Base-by-base conservation (phyloP, 2,329 filamentous ascomycete species). In the Neophaeococcomyces aloes region DNA sequence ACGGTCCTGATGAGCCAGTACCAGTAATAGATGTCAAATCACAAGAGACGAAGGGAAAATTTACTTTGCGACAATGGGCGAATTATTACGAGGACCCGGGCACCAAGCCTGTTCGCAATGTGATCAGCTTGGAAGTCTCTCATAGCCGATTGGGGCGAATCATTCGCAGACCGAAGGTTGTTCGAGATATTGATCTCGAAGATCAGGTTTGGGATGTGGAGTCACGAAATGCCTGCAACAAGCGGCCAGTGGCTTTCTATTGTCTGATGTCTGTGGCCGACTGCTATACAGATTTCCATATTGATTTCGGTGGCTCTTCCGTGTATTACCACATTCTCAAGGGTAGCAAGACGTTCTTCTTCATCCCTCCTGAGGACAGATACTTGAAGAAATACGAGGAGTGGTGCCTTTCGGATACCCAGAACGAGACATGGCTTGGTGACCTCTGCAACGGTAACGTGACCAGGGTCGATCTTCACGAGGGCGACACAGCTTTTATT, bases 221-320 rank as follows among this genome's bases (percentile, higher is more conserved):
- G 36, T 44, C 47, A 3, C 59, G 69, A 54, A 72, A 74, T 37
- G 69, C 72, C 49, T 69, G 70, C 23, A 70, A 77, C 42, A 76
- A 70, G 44, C 76, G 78, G 5, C 75, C 77, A 46, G 79, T 83
- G 6, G 77, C 81, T 47, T 81, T 79, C 55, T 81, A 81, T 62
- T 79, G 76, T 56, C 63, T 83, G 29, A 83, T 83, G 79, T 82
- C 79, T 4, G 78, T 81, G 17, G 76, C 77, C 10, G 78, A 83
- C 59, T 81, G 78, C 59, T 83, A 80, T 52, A 83, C 79, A 15
- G 79, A 83, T 58, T 83, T 83, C 52, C 79, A 83, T 59, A 79
- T 83, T 56, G 79, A 83, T 56, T 83, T 83, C 59, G 79, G 78
- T 29, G 79, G 79, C 4, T 82, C 79, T 3, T 82, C 78, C 1